Conservation (phyloP, 2,329 filamentous ascomycete species). For the Paraconiothyrium sp. region DNA sequence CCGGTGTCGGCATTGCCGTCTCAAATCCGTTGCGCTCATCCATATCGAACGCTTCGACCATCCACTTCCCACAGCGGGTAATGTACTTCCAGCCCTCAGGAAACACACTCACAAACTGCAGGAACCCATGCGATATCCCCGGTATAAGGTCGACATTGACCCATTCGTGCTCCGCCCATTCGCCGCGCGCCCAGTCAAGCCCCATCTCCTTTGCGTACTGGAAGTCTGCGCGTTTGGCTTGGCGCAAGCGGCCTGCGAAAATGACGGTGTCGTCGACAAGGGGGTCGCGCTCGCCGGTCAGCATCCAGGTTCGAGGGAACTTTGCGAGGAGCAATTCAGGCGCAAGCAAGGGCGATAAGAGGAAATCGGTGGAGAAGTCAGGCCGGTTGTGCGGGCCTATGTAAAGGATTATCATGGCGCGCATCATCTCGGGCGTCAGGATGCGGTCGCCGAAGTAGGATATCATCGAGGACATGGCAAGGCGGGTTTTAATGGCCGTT, state of each 20-base stretch:
- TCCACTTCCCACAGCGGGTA: constrained; percentile 80
- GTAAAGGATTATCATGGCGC: constrained; percentile 98
- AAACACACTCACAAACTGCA: constrained; percentile 89
- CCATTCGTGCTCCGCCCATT: constrained; percentile 76
- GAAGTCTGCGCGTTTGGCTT: constrained; percentile 73
- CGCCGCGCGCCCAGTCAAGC: constrained; percentile 61
- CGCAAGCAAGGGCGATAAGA: constrained; percentile 88
- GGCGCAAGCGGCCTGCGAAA: constrained; percentile 86
- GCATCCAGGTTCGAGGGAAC: constrained; percentile 95
- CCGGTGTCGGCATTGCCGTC: constrained; percentile 10
- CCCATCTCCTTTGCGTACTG: constrained; percentile 64
- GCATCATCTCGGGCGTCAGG: constrained; percentile 96
- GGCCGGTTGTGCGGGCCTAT: constrained; percentile 93
- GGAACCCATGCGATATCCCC: constrained; percentile 90
- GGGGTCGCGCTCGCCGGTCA: constrained; percentile 94
- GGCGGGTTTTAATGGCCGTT: constrained; percentile 76
- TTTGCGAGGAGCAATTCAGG: constrained; percentile 82
- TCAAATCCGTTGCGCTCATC: constrained; percentile 50
- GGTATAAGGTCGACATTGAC: constrained; percentile 87
- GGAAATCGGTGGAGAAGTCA: constrained; percentile 89
- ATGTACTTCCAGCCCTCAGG: constrained; percentile 92
- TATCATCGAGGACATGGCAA: constrained; percentile 96
- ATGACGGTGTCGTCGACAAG: constrained; percentile 97
- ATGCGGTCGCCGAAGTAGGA: constrained; percentile 98
- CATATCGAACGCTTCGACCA: constrained; percentile 76